Base-by-base conservation (phyloP, 345 rosid species). In the Mallotus nudiflorus region DNA sequence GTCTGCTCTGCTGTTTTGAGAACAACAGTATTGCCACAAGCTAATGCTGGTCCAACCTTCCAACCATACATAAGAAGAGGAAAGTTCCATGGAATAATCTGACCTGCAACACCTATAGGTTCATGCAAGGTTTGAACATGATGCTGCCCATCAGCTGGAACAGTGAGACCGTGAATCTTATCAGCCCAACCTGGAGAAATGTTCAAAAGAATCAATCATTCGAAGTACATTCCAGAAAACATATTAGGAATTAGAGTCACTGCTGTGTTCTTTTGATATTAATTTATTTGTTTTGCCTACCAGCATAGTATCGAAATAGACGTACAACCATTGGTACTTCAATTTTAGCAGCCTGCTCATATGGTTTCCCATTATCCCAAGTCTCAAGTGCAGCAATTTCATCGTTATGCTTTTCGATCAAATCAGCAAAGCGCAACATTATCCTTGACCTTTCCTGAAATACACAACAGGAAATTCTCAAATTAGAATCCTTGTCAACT, bases 31-130 rank as follows among this genome's bases (percentile, higher is more conserved):
- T 94, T 94, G 67, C 98, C 96, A 35, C 91, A 87, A 28, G 98
- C 98, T 71, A 94, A 79, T 58, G 98, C 96, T 28, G 98, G 93
- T 55, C 90, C 98, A 65, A 94, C 81, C 78, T 94, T 94, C 98
- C 97, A 94, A 25, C 91, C 79, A 74, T 73, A 86, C 91, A 94
- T 90, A 65, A 94, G 73, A 71, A 94, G 93, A 72, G 98, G 98
- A 72, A 94, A 94, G 78, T 94, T 94, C 98, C 97, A 91, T 2
- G 98, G 98, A 72, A 91, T 87, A 68, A 94, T 94, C 76, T 90
- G 98, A 70, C 98, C 98, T 12, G 86, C 95, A 62, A 94, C 98
- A 65, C 98, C 98, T 52, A 91, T 86, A 11, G 98, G 97, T 75
- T 94, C 98, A 31, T 91, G 97, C 62, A 91, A 72, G 18, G 92